A percentile compares a stretch with the other conserved stretches of the same genome.
Evolutionary conservation across 805 yeast species (phyloP).

Genomic region (Wickerhamiella nectarea): DNA sequence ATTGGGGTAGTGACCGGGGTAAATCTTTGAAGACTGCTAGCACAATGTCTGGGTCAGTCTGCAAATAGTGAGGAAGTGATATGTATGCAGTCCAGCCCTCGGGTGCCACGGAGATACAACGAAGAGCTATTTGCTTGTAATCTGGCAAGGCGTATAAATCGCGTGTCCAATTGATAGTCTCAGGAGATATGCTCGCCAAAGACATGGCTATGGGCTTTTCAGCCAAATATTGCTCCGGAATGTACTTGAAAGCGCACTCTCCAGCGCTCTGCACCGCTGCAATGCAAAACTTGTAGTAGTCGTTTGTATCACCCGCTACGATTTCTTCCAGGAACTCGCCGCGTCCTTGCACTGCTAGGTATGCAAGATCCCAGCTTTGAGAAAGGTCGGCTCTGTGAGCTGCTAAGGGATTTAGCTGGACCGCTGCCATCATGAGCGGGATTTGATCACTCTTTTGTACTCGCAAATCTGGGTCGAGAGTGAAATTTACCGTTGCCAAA

Average conservation of each 20-base stretch:
- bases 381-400: neutral
- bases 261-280: neutral
- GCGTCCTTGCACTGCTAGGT: neutral
- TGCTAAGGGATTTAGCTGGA: neutral
- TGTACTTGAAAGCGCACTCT: neutral
- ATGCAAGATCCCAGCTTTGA: neutral
- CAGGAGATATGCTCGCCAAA: neutral
- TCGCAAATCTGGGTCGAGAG: neutral
- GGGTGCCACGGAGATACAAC: neutral
- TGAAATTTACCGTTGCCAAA: neutral
- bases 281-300: neutral
- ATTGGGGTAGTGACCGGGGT: neutral
- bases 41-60: slow-evolving; percentile 4
- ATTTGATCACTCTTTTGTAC: neutral
- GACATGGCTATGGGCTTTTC: neutral
- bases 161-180: neutral
- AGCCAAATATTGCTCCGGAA: neutral
- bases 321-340: neutral
- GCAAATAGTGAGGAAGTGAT: neutral
- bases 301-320: neutral
- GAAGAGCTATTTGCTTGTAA: neutral
- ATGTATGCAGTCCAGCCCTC: neutral
- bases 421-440: neutral
- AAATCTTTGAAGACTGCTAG: neutral
- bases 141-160: neutral